Evolutionary conservation across 116 monocot species (phyloP), one percentile per base, ranked within the genome.

Genomic region (Zostera marina): DNA sequence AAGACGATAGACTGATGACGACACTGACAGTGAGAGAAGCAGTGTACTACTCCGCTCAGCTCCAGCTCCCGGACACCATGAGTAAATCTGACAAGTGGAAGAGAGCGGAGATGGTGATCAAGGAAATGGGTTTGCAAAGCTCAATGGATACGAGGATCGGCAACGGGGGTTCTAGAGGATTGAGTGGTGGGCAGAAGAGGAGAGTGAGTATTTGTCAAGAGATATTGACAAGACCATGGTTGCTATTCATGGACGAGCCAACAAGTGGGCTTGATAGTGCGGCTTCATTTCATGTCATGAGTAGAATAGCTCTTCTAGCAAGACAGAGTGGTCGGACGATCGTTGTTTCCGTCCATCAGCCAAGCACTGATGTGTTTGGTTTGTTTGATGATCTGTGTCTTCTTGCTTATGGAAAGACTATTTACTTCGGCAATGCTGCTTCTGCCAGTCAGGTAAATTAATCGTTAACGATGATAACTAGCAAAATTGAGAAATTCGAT

Each of bases 191-290:
- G 7, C 74, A 74, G 54, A 68, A 63, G 54, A 68, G 68, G 44
- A 68, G 69, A 39, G 74, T 74, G 11, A 74, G 74, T 64, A 74
- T 74, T 7, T 74, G 74, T 60, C n/a, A 65, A 0, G 74, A 74
- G 69, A 69, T 74, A 21, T 45, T 74, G 16, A 74, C 59, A 9
- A 40, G 64, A 6, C 74, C 74, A 3, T 13, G 41, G 59, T 60
- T 74, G 1, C 59, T 74, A 14, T 74, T 74, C 64, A 44, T 74
- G 5, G 74, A 74, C 43, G 73, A 73, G 52, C 73, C 73, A 11
- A 73, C 68, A 3, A 73, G 73, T 10, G 73, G 68, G 43, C 69
- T 74, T 22, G 74, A 74, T 47, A 69, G 74, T n/a, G 74, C 74
- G 1, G 74, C 74, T 3, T 74, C 74, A 10, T 74, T 44, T 41